Evolutionary conservation across 2,329 filamentous ascomycete genomes (phyloP), one percentile per base, ranked within the genome.

Genomic region (Phialophora expanda): DNA sequence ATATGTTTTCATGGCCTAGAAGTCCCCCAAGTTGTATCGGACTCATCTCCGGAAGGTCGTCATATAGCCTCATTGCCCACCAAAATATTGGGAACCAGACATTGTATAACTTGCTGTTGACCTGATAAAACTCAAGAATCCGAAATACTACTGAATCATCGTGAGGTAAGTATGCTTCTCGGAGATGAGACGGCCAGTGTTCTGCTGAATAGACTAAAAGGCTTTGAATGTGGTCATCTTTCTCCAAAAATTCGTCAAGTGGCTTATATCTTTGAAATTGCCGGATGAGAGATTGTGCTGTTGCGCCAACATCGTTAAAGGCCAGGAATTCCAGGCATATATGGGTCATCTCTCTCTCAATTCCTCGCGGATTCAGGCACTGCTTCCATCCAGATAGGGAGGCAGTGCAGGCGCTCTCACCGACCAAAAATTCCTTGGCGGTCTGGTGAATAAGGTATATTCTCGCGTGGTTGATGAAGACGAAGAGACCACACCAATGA

Each of bases 391-490:
- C 3, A 26, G 54, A 67, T 48, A 24, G 44, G 20, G 24, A 20
- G 24, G 17, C 20, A n/a, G 30, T 5, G 55, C 2, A 0, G 3
- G 32, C 53, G 22, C 28, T 53, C 3, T 32, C 34, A 38, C 38
- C n/a, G 2, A 63, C 11, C n/a, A 80, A 62, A 65, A 79, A 80
- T 51, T 79, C 77, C 62, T 72, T 78, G 0, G 77, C 78, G 1
- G 78, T 80, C 66, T 81, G 77, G 44, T 81, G 78, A 41, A 80
- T 68, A 2, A 81, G 70, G 66, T 77, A 80, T 4, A 81, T 69
- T 59, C 65, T 73, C 4, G 60, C 66, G 44, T 78, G 70, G 0
- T 74, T 65, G 14, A 80, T 69, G 24, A 62, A 72, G 2, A 81
- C 68, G 56, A 80, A 79, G 4, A 79, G 73, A 0, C 76, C 78